Evolutionary conservation across 2,329 filamentous ascomycete genomes (phyloP), one percentile per base, ranked within the genome.

Genomic region (Penicillium sp.): DNA sequence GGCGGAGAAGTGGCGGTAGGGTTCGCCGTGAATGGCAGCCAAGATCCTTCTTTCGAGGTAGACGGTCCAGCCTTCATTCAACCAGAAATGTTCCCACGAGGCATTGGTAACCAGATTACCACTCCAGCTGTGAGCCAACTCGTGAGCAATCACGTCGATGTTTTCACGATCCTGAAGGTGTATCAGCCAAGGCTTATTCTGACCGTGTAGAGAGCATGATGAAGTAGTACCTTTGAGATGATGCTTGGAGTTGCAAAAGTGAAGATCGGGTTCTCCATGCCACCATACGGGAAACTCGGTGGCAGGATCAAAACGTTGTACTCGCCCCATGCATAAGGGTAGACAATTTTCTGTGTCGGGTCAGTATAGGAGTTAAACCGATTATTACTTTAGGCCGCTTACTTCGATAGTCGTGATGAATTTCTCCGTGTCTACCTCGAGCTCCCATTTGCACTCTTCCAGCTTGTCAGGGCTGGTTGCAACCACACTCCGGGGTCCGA

Each of bases 161-260:
- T 97, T 97, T 69, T 96, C 88, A 40, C 88, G 83, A 66, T 93
- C 89, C 68, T 75, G 27, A 7, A 1, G 10, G 13, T 1, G 1
- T n/a, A n/a, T 60, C 14, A 62, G 43, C 35, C 18, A 36, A n/a
- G 8, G 29, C 14, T 14, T n/a, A 36, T 9, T 3, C 9, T 18
- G n/a, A 4, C 13, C 16, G 23, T 11, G 3, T 2, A 13, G 3
- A 1, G 27, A 34, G 23, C 14, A 40, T 23, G 8, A 8, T 26
- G 26, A 41, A n/a, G n/a, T n/a, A n/a, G n/a, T 62, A 74, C 82
- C 44, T 93, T 93, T 53, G 89, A 94, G 68, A 99, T 91, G 63
- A 97, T 88, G 34, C 91, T 96, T 2, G 93, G 93, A 1, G 94
- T 97, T 1, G 92, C 93, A 71, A 96, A 97, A 0, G 94, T 97